Percentiles rank a stretch among this genome's conserved stretches.
Conservation (phyloP, 1,139 yeast genomes). For the Suhomyces guaymorum region DNA sequence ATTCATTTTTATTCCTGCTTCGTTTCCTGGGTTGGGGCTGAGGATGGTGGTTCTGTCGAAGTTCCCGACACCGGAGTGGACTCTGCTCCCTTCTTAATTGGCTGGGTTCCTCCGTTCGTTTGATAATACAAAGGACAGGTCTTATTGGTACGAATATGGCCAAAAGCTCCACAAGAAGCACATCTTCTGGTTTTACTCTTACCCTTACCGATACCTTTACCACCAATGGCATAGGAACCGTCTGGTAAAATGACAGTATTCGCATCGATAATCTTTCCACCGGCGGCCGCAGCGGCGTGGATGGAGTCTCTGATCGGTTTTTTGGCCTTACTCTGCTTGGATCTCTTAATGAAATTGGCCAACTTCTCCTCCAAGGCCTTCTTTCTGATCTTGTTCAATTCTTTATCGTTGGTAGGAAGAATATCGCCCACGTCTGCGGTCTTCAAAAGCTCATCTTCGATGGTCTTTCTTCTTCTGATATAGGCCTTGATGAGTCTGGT, state of each 20-base stretch:
- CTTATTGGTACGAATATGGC: slow-evolving; percentile 90
- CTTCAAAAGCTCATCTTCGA: slow-evolving; percentile 66
- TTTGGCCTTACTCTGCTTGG: slow-evolving; percentile 45
- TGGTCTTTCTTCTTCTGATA: slow-evolving; percentile 71
- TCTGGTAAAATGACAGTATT: slow-evolving; percentile 47
- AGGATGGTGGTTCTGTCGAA: too few species aligned
- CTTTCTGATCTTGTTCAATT: slow-evolving; percentile 74
- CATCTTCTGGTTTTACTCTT: slow-evolving; percentile 84
- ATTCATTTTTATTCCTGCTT: too few species aligned
- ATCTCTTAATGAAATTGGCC: slow-evolving; percentile 77
- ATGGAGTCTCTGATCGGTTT: slow-evolving; percentile 39
- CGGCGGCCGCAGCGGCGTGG: slow-evolving; percentile 53
- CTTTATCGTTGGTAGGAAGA: slow-evolving; percentile 82
- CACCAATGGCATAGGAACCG: slow-evolving; percentile 52
- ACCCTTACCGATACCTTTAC: slow-evolving; percentile 70
- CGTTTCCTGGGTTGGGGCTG: too few species aligned
- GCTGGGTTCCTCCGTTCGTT: slow-evolving; percentile 27
- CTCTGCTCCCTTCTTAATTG: slow-evolving; percentile 5
- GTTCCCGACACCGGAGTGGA: too few species aligned
- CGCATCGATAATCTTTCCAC: slow-evolving; percentile 44
- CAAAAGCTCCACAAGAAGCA: slow-evolving; percentile 93
- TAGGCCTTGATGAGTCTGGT: slow-evolving; percentile 88
- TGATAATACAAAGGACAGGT: slow-evolving; percentile 78
- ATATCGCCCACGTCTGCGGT: slow-evolving; percentile 65
- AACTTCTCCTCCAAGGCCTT: slow-evolving; percentile 81